These are phyloP conservation scores for Phytophthora ramorum DNA, from an alignment of 352 stramenopile genomes.

Conservation along the genomic window DNA sequence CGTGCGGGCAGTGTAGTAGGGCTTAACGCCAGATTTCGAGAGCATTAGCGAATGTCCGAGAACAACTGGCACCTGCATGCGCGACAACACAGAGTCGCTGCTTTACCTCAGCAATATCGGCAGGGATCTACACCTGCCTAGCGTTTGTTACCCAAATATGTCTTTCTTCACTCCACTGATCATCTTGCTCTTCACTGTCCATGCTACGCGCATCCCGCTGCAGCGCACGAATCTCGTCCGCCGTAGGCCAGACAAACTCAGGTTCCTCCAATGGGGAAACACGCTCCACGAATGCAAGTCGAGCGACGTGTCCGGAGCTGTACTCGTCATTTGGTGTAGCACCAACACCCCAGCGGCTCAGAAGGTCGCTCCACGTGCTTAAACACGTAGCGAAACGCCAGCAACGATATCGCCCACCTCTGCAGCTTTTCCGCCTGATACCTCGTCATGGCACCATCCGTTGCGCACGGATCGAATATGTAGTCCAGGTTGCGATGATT, in stretches of 20 bases:
- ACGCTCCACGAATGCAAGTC: background rate
- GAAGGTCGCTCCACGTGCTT: slow-evolving; percentile 18
- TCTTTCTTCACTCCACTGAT: slow-evolving; percentile 7
- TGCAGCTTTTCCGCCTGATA: slow-evolving; percentile 18
- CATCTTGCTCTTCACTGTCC: no score
- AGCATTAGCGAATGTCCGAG: slow-evolving; percentile 13
- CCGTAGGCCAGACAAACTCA: background rate
- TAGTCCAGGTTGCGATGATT: slow-evolving; percentile 31
- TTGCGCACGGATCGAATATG: slow-evolving; percentile 15
- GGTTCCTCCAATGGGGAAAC: background rate
- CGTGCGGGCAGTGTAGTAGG: background rate
- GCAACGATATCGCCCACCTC: slow-evolving; percentile 17
- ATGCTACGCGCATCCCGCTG: no score
- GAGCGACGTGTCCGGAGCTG: background rate
- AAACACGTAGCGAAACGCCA: slow-evolving; percentile 18
- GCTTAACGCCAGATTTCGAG: background rate
- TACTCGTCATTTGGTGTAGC: background rate
- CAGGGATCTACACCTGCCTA: slow-evolving; percentile 31
- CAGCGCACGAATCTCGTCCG: background rate
- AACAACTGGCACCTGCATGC: slow-evolving; percentile 23
- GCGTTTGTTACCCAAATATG: background rate
- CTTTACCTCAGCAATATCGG: slow-evolving; percentile 22
- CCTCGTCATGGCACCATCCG: slow-evolving; percentile 2
- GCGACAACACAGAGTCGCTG: slow-evolving; percentile 29
- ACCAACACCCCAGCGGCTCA: slow-evolving; percentile 4